A percentile compares a stretch with the other conserved stretches of the same genome.
These are phyloP conservation scores for Penicillium turbatum DNA, from an alignment of 495 filamentous ascomycete species.

Conservation along the genomic window DNA sequence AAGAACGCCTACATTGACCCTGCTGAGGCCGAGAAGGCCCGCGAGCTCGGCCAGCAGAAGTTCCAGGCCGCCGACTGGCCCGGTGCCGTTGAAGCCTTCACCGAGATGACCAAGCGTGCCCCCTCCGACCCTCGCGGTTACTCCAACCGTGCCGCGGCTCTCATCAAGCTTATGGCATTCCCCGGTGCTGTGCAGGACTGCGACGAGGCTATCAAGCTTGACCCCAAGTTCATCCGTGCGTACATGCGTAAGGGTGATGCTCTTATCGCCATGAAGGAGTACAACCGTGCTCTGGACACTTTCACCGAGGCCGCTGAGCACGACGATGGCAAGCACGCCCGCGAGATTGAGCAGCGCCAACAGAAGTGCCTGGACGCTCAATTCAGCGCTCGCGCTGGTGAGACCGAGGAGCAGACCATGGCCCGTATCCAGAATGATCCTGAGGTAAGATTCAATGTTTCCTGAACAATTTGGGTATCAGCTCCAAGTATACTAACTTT, in stretches of 20 bases:
- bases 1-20: slow-evolving; percentile 83
- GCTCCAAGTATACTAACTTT: slow-evolving; percentile 29
- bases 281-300: slow-evolving; percentile 85
- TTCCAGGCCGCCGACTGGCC: slow-evolving; percentile 98
- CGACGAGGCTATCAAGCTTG: slow-evolving; percentile 82
- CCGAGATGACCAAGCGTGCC: slow-evolving; percentile 94
- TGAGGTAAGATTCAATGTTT: slow-evolving; percentile 58
- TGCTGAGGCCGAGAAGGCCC: slow-evolving; percentile 88
- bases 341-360: slow-evolving; percentile 90
- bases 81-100: slow-evolving; percentile 89
- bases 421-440: slow-evolving; percentile 89
- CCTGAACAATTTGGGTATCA: too few species aligned
- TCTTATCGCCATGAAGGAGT: slow-evolving; percentile 93
- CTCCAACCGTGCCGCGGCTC: slow-evolving; percentile 93
- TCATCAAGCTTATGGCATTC: slow-evolving; percentile 95
- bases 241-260: slow-evolving; percentile 94
- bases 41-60: slow-evolving; percentile 88
- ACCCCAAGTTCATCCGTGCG: slow-evolving; percentile 89
- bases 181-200: slow-evolving; percentile 91
- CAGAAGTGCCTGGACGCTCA: slow-evolving; percentile 92
- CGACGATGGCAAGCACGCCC: slow-evolving; percentile 72
- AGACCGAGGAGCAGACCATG: slow-evolving; percentile 95
- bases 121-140: slow-evolving; percentile 92
- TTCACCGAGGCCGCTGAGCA: slow-evolving; percentile 76
- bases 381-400: slow-evolving; percentile 82